Percentiles rank a stretch among this genome's conserved stretches.
Evolutionary conservation across 306 rosid species (phyloP).

Genomic region (Abrus precatorius): DNA sequence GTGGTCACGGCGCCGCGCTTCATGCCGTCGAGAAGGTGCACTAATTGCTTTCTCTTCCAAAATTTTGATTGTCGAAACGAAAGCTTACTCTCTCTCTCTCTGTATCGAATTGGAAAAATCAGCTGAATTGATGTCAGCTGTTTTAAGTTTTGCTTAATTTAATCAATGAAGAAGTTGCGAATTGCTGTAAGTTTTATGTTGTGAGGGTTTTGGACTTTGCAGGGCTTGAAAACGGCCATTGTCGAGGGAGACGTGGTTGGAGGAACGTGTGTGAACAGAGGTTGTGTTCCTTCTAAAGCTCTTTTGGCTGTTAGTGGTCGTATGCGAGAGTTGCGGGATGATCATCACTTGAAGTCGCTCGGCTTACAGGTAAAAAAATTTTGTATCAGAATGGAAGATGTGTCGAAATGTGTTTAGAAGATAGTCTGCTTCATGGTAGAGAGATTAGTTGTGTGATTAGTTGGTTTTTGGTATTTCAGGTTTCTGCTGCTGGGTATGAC

Average conservation of each 20-base stretch:
- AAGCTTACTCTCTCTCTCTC: background rate
- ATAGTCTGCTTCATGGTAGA: background rate
- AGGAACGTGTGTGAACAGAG: constrained; percentile 90
- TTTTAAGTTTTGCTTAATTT: background rate
- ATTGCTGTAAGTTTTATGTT: constrained; percentile 21
- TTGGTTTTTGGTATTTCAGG: constrained; percentile 54
- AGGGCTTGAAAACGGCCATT: constrained; percentile 89
- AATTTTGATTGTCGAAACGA: background rate
- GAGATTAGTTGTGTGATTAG: background rate
- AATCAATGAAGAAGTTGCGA: background rate
- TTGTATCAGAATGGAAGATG: background rate
- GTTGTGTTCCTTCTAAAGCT: constrained; percentile 91
- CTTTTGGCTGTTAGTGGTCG: constrained; percentile 93
- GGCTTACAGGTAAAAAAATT: constrained; percentile 74
- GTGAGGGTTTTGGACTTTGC: constrained; percentile 11
- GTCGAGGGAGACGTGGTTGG: constrained; percentile 90
- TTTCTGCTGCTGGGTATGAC: constrained; percentile 79
- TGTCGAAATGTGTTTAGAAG: background rate
- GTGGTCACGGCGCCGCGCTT: constrained; percentile 94
- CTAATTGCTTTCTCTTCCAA: background rate
- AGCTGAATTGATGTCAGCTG: background rate
- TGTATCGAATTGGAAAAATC: constrained; percentile 8
- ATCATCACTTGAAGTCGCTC: constrained; percentile 79
- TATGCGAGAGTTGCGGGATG: constrained; percentile 81
- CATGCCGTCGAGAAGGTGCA: constrained; percentile 90